Base-by-base conservation (phyloP, 495 filamentous ascomycete genomes). In the Xylaria telfairii region DNA sequence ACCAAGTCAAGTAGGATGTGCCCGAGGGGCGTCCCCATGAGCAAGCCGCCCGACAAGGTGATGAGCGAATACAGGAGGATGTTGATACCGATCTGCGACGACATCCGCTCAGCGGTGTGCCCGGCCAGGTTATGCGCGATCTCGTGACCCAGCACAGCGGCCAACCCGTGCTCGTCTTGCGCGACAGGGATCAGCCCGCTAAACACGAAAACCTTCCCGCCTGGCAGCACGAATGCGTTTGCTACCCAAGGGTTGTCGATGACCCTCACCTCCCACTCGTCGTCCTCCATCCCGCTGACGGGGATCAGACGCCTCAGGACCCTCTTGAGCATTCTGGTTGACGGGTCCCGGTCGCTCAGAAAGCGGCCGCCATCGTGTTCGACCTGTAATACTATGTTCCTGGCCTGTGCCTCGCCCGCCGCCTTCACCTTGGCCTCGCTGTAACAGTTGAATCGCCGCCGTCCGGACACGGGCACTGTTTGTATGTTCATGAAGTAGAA, bases 201-300 rank as follows among this genome's bases (percentile, higher is more conserved):
- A 72, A 92, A 97, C 6, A 98, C 95, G 74, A 98, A 97, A 21
- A 98, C 94, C 74, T 97, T 96, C 2, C 94, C 95, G 77, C 93
- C 94, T 3, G 95, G 95, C 47, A 97, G 84, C 0, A 98, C 95
- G 79, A 97, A 97, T 0, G 95, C 95, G 76, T 98, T 98, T 6
- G 78, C 81, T 4, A 74, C 76, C 64, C 72, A 75, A 77, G 69
- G 81, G 64, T 91, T 91, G 15, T 93, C 84, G 67, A 98, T 95
- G 21, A 98, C 94, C 81, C 89, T 87, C 15, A 97, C 90, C 81
- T 94, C 92, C 95, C 95, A 97, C 9, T 90, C 81, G 70, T 87
- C 83, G 28, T 84, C 79, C 62, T 69, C 73, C 76, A 95, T 81
- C 0, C 90, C 90, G 41, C 84, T 88, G 34, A 87, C 85, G 4